phyloP scores from a whole-genome alignment of 768 basidiomycete species.

The Trametes cingulata region DNA sequence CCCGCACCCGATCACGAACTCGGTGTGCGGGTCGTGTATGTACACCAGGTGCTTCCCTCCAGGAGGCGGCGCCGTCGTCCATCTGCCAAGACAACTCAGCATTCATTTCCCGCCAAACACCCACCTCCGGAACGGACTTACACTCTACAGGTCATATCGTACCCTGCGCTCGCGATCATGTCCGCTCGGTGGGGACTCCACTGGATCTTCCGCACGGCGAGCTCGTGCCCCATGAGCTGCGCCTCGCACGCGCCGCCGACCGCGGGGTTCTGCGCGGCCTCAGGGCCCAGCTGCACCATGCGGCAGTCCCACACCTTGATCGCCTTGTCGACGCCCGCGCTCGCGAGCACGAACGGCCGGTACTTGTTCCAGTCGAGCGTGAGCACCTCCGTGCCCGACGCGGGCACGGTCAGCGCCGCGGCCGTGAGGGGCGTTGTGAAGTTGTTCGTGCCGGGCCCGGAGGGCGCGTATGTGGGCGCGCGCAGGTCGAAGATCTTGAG shows the following conservation, averaged over 20 bases:
- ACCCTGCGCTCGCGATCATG: slow-evolving; percentile 71
- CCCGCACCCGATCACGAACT: slow-evolving; percentile 89
- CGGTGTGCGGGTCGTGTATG: slow-evolving; percentile 87
- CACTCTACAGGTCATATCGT: slow-evolving; percentile 96
- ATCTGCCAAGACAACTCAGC: slow-evolving; percentile 40
- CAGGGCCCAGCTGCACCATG: slow-evolving; percentile 65
- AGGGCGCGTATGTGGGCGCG: slow-evolving; percentile 55
- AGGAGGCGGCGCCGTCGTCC: slow-evolving; percentile 65
- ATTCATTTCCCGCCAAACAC: not conserved
- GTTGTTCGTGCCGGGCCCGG: slow-evolving; percentile 45
- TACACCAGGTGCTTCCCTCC: slow-evolving; percentile 54
- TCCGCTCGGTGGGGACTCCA: slow-evolving; percentile 84
- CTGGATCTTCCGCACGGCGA: slow-evolving; percentile 84
- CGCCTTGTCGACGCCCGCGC: slow-evolving; percentile 74
- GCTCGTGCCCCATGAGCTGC: slow-evolving; percentile 82
- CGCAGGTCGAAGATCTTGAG: slow-evolving; percentile 82
- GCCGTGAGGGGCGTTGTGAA: slow-evolving; percentile 71
- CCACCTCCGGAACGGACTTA: slow-evolving; percentile 43
- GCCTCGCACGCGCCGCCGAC: slow-evolving; percentile 75
- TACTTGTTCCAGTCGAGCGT: slow-evolving; percentile 95
- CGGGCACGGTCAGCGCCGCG: slow-evolving; percentile 75
- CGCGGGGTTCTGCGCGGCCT: slow-evolving; percentile 40
- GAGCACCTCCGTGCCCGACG: slow-evolving; percentile 76
- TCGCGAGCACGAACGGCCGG: slow-evolving; percentile 73
- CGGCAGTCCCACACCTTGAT: slow-evolving; percentile 86